Conservation (phyloP, 805 yeast genomes). For the Sugiyamaella mastotermitis region DNA sequence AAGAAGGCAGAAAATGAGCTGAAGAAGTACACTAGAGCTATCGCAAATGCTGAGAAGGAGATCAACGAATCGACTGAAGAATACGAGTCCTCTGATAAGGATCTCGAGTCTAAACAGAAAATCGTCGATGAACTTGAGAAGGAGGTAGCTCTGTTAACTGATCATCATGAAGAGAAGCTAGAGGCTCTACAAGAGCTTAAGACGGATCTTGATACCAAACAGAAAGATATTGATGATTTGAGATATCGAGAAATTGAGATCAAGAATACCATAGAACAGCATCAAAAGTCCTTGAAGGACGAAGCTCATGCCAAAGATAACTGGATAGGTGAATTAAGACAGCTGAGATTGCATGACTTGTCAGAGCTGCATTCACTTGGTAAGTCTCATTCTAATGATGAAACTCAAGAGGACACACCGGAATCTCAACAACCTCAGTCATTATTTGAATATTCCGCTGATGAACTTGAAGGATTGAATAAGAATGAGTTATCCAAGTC, state of each 20-base stretch:
- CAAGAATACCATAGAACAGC: slow-evolving; percentile 56
- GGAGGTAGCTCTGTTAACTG: slow-evolving; percentile 15
- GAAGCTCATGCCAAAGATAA: slow-evolving; percentile 34
- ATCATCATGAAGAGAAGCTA: slow-evolving; percentile 22
- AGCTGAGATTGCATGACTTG: slow-evolving; percentile 50
- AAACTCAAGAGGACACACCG: slow-evolving; percentile 10
- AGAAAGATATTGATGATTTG: slow-evolving; percentile 45
- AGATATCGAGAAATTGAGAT: slow-evolving; percentile 64
- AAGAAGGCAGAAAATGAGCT: slow-evolving; percentile 62
- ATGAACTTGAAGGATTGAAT: slow-evolving; percentile 46
- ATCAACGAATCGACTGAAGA: slow-evolving; percentile 34
- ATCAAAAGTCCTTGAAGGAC: slow-evolving; percentile 37
- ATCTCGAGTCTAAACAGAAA: slow-evolving; percentile 19
- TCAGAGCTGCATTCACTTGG: slow-evolving; percentile 23
- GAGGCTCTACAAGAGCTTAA: slow-evolving; percentile 30
- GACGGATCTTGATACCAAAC: slow-evolving; percentile 36
- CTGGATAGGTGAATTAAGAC: slow-evolving; percentile 34
- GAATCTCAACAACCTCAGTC: slow-evolving; percentile 8
- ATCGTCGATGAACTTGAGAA: slow-evolving; percentile 16
- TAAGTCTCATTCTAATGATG: slow-evolving; percentile 10
- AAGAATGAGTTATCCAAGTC: slow-evolving; percentile 44
- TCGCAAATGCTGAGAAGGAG: slow-evolving; percentile 45
- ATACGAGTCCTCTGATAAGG: slow-evolving; percentile 36
- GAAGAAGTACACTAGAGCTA: slow-evolving; percentile 45
- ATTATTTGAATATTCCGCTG: slow-evolving; percentile 42